Percentiles rank a stretch among this genome's conserved stretches.
phyloP scores from a whole-genome alignment of 2,329 filamentous ascomycete genomes.

The Hypoxylon sp. region DNA sequence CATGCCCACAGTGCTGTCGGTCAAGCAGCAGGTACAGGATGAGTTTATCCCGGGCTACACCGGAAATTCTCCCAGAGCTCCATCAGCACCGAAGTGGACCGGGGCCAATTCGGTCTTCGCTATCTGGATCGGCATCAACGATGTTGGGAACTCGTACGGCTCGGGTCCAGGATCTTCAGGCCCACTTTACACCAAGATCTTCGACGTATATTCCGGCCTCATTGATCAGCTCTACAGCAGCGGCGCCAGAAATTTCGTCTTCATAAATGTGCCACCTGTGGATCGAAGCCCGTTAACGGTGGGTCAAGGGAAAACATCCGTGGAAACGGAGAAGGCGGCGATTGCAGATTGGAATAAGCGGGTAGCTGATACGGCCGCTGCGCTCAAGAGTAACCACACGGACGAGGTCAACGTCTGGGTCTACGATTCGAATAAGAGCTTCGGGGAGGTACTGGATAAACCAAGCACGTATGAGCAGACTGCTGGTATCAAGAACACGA shows the following conservation, averaged over 20 bases:
- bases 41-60: slow-evolving; percentile 61
- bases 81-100: slow-evolving; percentile 56
- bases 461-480: slow-evolving; percentile 67
- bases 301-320: slow-evolving; percentile 56
- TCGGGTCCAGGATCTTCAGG: slow-evolving; percentile 51
- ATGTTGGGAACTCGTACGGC: slow-evolving; percentile 66
- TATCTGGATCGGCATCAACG: slow-evolving; percentile 71
- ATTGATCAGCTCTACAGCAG: slow-evolving; percentile 64
- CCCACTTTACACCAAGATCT: slow-evolving; percentile 58
- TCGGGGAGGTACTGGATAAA: slow-evolving; percentile 66
- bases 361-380: slow-evolving; percentile 59
- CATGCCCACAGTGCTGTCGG: slow-evolving; percentile 61
- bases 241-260: slow-evolving; percentile 71
- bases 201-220: slow-evolving; percentile 61
- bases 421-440: slow-evolving; percentile 68
- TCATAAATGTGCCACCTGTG: slow-evolving; percentile 72
- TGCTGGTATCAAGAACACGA: slow-evolving; percentile 68
- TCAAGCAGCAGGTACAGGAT: slow-evolving; percentile 65
- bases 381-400: slow-evolving; percentile 56
- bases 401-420: slow-evolving; percentile 65
- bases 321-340: slow-evolving; percentile 59
- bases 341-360: slow-evolving; percentile 68
- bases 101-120: slow-evolving; percentile 60
- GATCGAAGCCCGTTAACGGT: slow-evolving; percentile 67
- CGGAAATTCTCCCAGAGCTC: slow-evolving; percentile 55